phyloP scores from a whole-genome alignment of 176 grass and related monocot genomes.

The Musa schizocarpa region DNA sequence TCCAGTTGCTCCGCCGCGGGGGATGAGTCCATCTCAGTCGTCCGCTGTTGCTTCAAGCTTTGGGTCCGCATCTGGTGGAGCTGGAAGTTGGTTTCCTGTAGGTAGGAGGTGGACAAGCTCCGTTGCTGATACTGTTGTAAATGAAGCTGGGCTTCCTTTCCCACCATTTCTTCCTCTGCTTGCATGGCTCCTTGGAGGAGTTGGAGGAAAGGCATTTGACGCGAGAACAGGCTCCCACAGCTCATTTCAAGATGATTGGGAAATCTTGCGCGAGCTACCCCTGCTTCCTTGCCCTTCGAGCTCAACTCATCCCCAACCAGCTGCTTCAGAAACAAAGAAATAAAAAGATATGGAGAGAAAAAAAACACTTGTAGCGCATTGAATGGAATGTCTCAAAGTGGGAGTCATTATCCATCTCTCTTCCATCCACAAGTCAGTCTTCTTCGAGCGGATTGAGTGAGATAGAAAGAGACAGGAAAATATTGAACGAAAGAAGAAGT shows the following conservation, averaged over 20 bases:
- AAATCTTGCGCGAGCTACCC: not conserved
- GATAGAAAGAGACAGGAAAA: not conserved
- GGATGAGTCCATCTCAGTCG: not conserved
- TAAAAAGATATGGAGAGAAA: not conserved
- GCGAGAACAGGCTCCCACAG: not conserved
- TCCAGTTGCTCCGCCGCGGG: conserved; percentile 52
- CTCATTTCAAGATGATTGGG: not conserved
- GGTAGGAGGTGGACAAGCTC: not conserved
- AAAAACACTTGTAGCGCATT: not conserved
- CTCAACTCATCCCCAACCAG: not conserved
- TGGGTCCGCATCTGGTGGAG: conserved; percentile 1
- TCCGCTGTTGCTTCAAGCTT: not conserved
- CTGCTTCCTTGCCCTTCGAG: not conserved
- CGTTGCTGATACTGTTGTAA: not conserved
- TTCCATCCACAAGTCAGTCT: not conserved
- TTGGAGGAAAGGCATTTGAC: conserved; percentile 11
- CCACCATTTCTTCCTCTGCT: not conserved
- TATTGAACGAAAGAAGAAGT: not conserved
- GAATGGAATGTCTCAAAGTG: not conserved
- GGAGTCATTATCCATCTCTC: not conserved
- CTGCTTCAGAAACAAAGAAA: not conserved
- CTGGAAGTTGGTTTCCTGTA: conserved; percentile 14
- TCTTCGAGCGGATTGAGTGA: not conserved
- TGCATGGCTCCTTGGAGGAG: conserved; percentile 13
- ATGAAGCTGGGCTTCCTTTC: not conserved